Conservation (phyloP, 2,329 filamentous ascomycete species). For the Aspergillus cejpii region DNA sequence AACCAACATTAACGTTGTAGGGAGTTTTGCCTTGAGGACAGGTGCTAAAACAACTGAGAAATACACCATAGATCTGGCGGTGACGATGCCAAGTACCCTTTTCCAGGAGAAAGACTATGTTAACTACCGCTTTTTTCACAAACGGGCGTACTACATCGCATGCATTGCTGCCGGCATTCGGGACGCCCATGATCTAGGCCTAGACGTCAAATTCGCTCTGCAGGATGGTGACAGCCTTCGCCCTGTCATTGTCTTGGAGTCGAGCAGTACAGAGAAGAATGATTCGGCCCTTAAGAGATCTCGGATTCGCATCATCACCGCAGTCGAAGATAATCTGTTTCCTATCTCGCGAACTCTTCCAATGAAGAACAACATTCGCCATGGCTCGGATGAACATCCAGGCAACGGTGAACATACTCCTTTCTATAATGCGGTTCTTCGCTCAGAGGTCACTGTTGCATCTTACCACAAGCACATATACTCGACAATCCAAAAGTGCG, state of each 20-base stretch:
- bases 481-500: slow-evolving; percentile 60
- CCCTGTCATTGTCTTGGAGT: slow-evolving; percentile 54
- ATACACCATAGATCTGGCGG: slow-evolving; percentile 69
- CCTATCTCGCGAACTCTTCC: slow-evolving; percentile 63
- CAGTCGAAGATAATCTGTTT: slow-evolving; percentile 63
- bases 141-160: slow-evolving; percentile 83
- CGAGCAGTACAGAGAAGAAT: slow-evolving; percentile 27
- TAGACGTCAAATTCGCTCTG: slow-evolving; percentile 57
- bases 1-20: slow-evolving; percentile 73
- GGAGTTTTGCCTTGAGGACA: slow-evolving; percentile 74
- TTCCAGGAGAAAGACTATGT: slow-evolving; percentile 95
- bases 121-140: slow-evolving; percentile 90
- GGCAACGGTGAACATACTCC: slow-evolving; percentile 55
- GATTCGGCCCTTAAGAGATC: slow-evolving; percentile 43
- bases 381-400: slow-evolving; percentile 39
- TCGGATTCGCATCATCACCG: slow-evolving; percentile 69
- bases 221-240: slow-evolving; percentile 69
- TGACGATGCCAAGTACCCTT: slow-evolving; percentile 70
- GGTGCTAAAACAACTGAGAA: slow-evolving; percentile 54
- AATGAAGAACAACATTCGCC: slow-evolving; percentile 62
- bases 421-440: slow-evolving; percentile 82
- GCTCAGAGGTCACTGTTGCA: slow-evolving; percentile 67
- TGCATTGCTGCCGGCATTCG: slow-evolving; percentile 68
- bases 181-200: slow-evolving; percentile 47
- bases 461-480: slow-evolving; percentile 71